Conservation (phyloP, 129 eudicot species). For the Artemisia tridentata region DNA sequence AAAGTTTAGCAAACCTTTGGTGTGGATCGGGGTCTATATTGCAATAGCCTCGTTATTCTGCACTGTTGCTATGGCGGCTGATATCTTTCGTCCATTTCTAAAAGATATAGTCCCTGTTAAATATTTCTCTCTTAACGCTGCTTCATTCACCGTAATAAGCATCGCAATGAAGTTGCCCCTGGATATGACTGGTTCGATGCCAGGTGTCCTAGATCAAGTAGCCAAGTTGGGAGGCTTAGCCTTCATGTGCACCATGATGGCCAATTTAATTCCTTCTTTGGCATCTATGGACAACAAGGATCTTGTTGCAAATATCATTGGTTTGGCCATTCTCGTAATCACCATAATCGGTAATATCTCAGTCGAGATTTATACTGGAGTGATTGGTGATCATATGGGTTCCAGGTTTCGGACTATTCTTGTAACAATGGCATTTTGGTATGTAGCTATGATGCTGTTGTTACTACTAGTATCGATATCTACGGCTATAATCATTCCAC, state of each 20-base stretch:
- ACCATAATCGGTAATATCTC: conserved; percentile 25
- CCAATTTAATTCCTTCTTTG: conserved; percentile 27
- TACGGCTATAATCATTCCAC: conserved; percentile 31
- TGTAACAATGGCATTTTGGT: not conserved
- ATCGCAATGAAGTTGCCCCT: too few species aligned
- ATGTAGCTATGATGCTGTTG: conserved; percentile 16
- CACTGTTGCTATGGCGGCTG: too few species aligned
- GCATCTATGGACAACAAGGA: conserved; percentile 22
- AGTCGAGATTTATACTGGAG: conserved; percentile 26
- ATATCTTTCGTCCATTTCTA: too few species aligned
- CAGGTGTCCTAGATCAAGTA: too few species aligned
- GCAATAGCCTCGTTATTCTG: too few species aligned
- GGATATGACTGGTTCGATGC: too few species aligned
- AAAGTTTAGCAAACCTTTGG: too few species aligned
- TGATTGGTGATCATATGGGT: not conserved
- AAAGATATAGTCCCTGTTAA: too few species aligned
- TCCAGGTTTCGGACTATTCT: not conserved
- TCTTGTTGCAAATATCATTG: conserved; percentile 21
- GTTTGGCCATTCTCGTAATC: conserved; percentile 26
- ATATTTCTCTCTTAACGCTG: too few species aligned
- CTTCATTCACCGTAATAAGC: too few species aligned
- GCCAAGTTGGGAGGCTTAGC: not conserved
- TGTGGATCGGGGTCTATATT: too few species aligned
- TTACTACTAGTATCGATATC: conserved; percentile 19
- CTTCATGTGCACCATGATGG: conserved; percentile 13